A percentile compares a stretch with the other conserved stretches of the same genome.
Evolutionary conservation across 2,329 filamentous ascomycete genomes (phyloP).

Genomic region (Paecilomyces sp.): DNA sequence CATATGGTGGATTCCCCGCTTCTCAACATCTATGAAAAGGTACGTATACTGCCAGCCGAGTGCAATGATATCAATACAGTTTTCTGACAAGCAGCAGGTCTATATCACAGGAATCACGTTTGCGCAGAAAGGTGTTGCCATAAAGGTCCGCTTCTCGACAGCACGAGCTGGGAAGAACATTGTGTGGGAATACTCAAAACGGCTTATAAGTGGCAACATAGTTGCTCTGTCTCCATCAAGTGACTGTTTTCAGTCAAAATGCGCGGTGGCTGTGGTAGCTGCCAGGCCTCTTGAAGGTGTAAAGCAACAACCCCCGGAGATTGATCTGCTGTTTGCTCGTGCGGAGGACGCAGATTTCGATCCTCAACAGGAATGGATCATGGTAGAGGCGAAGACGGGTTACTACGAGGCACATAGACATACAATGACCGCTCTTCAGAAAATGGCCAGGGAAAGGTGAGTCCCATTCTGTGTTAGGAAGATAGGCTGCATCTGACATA

Average conservation of each 20-base stretch:
- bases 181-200: constrained; percentile 58
- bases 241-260: constrained; percentile 58
- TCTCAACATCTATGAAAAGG: constrained; percentile 64
- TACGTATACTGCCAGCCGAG: constrained; percentile 22
- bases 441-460: constrained; percentile 48
- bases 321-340: constrained; percentile 68
- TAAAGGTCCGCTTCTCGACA: constrained; percentile 64
- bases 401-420: constrained; percentile 75
- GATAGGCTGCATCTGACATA: constrained; percentile 5
- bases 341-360: constrained; percentile 59
- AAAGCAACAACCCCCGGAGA: constrained; percentile 58
- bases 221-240: constrained; percentile 47
- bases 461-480: constrained; percentile 3
- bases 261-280: constrained; percentile 65
- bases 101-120: constrained; percentile 60
- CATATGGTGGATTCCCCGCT: constrained; percentile 50
- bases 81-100: constrained; percentile 45
- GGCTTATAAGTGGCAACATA: constrained; percentile 48
- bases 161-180: constrained; percentile 59
- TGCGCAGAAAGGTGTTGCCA: constrained; percentile 55
- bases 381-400: constrained; percentile 67
- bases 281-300: constrained; percentile 59
- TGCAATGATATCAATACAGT: neutral
- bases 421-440: constrained; percentile 65
- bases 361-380: constrained; percentile 61